Evolutionary conservation across 2,329 filamentous ascomycete genomes (phyloP).

Genomic region (Pseudogymnoascus sp.): DNA sequence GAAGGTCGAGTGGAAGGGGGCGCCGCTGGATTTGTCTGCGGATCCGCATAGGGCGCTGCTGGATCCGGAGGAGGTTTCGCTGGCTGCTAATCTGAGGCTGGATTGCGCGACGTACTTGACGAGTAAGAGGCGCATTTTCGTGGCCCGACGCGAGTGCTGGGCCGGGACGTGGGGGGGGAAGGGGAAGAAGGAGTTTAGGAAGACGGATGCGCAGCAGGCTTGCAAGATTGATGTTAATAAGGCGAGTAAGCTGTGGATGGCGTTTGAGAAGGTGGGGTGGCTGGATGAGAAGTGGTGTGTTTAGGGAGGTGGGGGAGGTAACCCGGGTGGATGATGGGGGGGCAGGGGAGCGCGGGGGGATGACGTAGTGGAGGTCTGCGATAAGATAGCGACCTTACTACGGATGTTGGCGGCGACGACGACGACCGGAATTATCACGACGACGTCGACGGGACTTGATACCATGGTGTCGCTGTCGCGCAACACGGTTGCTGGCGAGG

Average conservation of each 20-base stretch:
- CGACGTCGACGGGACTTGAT: neutral
- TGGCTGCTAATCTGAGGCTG: conserved; percentile 73
- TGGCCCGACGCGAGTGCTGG: conserved; percentile 56
- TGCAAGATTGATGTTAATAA: conserved; percentile 99
- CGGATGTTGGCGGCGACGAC: neutral
- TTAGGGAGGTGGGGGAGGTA: neutral
- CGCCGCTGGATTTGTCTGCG: conserved; percentile 63
- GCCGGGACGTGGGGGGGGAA: conserved; percentile 29
- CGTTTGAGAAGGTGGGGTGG: conserved; percentile 83
- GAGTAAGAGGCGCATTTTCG: conserved; percentile 88
- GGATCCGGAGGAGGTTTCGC: conserved; percentile 66
- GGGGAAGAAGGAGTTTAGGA: conserved; percentile 77
- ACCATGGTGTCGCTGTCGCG: neutral
- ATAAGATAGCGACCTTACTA: neutral
- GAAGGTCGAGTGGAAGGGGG: conserved; percentile 83
- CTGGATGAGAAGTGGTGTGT: conserved; percentile 44
- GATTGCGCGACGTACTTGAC: conserved; percentile 84
- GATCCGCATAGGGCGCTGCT: conserved; percentile 65
- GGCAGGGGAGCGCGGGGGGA: neutral
- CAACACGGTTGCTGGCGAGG: neutral
- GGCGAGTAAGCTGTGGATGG: conserved; percentile 83
- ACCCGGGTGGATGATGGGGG: neutral
- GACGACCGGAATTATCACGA: neutral
- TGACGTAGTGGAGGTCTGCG: neutral
- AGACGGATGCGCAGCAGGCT: conserved; percentile 93